Base-by-base conservation (phyloP, 2,329 filamentous ascomycete species). In the Clathrospora elynae region DNA sequence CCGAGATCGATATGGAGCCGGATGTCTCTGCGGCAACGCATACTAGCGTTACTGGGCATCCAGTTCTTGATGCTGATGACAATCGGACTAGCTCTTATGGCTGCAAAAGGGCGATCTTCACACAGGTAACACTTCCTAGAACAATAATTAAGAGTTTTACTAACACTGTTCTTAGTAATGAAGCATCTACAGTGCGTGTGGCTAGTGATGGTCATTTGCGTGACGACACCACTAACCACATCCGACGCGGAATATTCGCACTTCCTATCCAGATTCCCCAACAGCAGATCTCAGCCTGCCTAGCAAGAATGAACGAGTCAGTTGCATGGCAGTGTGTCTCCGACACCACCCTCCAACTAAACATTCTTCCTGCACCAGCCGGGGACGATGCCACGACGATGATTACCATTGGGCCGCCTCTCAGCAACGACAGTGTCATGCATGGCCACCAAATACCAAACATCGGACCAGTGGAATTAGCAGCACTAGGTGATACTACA, bases 241-340 rank as follows among this genome's bases (percentile, higher is more conserved):
- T 63, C n/a, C 39, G 45, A 42, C 50, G 50, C 13, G 62, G 62
- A 1, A 54, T 55, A 10, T 67, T 57, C 33, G 37, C 40, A 4
- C 26, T 65, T 4, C 43, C 46, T 3, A 45, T 65, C 2, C 43
- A 46, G 12, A 26, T 50, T 11, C 42, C 57, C 4, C 50, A 61
- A 32, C 53, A 61, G 22, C 55, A 66, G 16, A 61, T 49, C 26
- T 64, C 57, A 9, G 51, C 51, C 16, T 67, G 64, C 30, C 46
- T 67, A 8, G 40, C 56, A 14, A 52, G 32, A 14, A 55, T 34
- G 6, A 60, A 62, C 28, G 59, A 66, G 14, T 57, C 51, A 2
- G 31, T 50, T 12, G 49, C 61, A 20, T 67, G 62, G 62, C 42
- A 53, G 16, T 65, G 64, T 36, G 46, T 53, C 1, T 50, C 52